phyloP scores from a whole-genome alignment of 2,329 filamentous ascomycete species.

The Davidsoniella australis region DNA sequence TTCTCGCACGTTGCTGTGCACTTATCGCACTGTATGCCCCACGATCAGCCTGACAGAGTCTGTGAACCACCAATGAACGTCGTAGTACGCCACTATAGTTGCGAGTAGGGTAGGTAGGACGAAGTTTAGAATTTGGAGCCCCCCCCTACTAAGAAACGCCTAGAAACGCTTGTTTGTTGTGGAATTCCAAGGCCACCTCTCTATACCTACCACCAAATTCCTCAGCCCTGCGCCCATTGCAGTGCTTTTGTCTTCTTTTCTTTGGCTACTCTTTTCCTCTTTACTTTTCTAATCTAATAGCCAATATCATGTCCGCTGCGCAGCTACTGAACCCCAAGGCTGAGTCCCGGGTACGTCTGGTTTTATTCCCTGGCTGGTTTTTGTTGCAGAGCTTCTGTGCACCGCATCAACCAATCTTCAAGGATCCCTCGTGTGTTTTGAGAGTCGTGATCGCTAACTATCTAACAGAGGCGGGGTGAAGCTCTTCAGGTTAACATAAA shows the following conservation, averaged over 20 bases:
- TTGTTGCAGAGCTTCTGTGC: constrained; percentile 1
- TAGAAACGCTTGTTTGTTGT: not conserved
- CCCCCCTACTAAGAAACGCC: not conserved
- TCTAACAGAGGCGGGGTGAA: constrained; percentile 72
- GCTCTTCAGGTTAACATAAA: constrained; percentile 93
- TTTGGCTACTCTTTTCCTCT: constrained; percentile 16
- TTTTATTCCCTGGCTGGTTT: not conserved
- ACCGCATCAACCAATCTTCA: constrained; percentile 2
- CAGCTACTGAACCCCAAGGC: constrained; percentile 98
- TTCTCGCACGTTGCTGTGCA: not conserved
- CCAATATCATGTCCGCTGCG: constrained; percentile 66
- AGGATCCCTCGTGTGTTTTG: not conserved
- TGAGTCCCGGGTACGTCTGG: constrained; percentile 67
- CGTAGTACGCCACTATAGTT: not conserved
- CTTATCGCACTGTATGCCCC: constrained; percentile 6
- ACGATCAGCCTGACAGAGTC: not conserved
- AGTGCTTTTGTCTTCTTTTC: constrained; percentile 3
- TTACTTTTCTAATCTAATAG: constrained; percentile 23
- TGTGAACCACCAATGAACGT: not conserved
- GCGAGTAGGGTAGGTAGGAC: not conserved
- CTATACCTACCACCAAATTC: constrained; percentile 8
- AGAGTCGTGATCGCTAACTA: constrained; percentile 9
- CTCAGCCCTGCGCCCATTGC: constrained; percentile 5
- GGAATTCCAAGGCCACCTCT: constrained; percentile 4
- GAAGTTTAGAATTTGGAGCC: not conserved